A percentile compares a stretch with the other conserved stretches of the same genome.
phyloP scores from a whole-genome alignment of 208 protist genomes.

The Leishmania guyanensis region DNA sequence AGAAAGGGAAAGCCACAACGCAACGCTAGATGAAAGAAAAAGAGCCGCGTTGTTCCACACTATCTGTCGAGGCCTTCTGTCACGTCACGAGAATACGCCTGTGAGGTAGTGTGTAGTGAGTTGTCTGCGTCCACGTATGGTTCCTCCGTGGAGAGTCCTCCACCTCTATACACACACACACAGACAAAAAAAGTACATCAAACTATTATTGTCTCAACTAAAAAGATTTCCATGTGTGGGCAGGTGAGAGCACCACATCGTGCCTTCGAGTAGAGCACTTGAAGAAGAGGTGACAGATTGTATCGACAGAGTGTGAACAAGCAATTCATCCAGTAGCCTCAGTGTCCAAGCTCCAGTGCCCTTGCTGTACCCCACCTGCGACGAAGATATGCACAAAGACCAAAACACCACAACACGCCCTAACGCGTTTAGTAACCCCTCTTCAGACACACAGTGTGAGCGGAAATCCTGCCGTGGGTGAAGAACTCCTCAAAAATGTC shows the following conservation, averaged over 20 bases:
- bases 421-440: slow-evolving; percentile 33
- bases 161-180: no score
- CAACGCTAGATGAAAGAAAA: background rate
- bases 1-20: background rate
- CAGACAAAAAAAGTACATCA: slow-evolving; percentile 48
- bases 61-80: background rate
- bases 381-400: background rate
- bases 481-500: slow-evolving; percentile 4
- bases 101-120: background rate
- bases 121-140: background rate
- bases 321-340: no score
- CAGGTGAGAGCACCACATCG: no score
- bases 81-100: background rate
- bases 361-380: slow-evolving; percentile 38
- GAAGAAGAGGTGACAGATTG: no score
- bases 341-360: no score
- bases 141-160: background rate
- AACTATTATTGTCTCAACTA: slow-evolving; percentile 55
- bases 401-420: background rate
- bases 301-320: no score
- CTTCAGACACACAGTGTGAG: slow-evolving; percentile 38
- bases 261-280: no score
- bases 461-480: slow-evolving; percentile 8
- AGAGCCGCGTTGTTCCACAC: background rate
- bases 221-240: slow-evolving; percentile 15